Evolutionary conservation across 1,284 basidiomycete species (phyloP).

Genomic region (Austroboletus olivaceoglutinosus): DNA sequence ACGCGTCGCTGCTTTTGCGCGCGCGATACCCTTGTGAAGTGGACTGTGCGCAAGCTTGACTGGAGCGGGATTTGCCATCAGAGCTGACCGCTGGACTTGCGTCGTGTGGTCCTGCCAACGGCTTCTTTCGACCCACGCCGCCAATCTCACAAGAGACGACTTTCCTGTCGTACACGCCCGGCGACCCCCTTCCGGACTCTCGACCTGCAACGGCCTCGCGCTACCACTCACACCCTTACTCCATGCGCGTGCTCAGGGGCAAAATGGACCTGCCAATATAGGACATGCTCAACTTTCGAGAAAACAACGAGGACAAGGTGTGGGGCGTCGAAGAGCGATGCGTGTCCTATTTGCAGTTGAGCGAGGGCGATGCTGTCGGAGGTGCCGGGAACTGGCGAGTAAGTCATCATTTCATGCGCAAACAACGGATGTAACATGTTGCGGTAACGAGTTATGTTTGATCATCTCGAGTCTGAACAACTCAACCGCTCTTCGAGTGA

Average conservation of each 20-base stretch:
- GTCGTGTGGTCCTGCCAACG: conserved; percentile 10
- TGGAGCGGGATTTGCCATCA: conserved; percentile 62
- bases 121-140: neutral
- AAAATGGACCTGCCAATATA: conserved; percentile 35
- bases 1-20: conserved; percentile 66
- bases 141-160: neutral
- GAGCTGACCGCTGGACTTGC: conserved; percentile 77
- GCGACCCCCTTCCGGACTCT: conserved; percentile 50
- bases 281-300: conserved; percentile 38
- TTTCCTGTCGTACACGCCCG: conserved; percentile 57
- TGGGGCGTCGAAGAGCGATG: no score
- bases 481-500: no score
- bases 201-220: conserved; percentile 67
- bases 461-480: no score
- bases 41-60: conserved; percentile 49
- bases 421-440: conserved; percentile 45
- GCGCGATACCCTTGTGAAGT: conserved; percentile 69
- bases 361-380: conserved; percentile 62
- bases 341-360: conserved; percentile 17
- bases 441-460: no score
- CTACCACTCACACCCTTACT: conserved; percentile 6
- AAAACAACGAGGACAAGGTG: conserved; percentile 19
- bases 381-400: conserved; percentile 71
- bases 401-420: conserved; percentile 87
- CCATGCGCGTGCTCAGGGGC: conserved; percentile 68